Evolutionary conservation across 1,284 basidiomycete species (phyloP).

Genomic region (Ustilago curta): DNA sequence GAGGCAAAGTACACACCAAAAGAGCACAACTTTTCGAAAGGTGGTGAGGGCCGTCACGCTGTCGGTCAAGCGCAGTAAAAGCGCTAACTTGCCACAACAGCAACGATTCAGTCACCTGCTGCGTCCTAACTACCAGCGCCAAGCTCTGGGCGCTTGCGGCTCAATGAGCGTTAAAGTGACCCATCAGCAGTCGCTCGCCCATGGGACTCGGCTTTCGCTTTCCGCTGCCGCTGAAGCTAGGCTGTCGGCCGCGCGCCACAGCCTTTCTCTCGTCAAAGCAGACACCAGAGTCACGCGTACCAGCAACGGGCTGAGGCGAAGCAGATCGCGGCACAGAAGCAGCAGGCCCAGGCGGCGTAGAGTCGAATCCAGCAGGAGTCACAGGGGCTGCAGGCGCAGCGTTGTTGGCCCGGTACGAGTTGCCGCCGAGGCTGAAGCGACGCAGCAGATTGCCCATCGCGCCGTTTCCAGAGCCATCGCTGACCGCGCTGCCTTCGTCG

Average conservation of each 20-base stretch:
- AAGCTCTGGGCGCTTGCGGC: neutral
- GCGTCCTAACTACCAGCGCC: neutral
- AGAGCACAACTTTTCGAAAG: no score
- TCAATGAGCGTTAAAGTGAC: slow-evolving; percentile 60
- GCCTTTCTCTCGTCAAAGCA: slow-evolving; percentile 24
- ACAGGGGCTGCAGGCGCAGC: slow-evolving; percentile 14
- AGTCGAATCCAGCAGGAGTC: slow-evolving; percentile 24
- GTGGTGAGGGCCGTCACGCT: neutral
- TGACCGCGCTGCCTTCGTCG: slow-evolving; percentile 31
- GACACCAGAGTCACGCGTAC: slow-evolving; percentile 37
- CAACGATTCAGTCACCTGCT: neutral
- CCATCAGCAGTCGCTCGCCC: slow-evolving; percentile 65
- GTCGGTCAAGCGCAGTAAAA: neutral
- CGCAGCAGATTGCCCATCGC: slow-evolving; percentile 57
- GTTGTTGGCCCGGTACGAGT: slow-evolving; percentile 31
- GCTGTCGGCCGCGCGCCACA: slow-evolving; percentile 38
- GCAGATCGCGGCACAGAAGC: slow-evolving; percentile 40
- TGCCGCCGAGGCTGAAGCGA: slow-evolving; percentile 53
- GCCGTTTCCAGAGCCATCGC: slow-evolving; percentile 21
- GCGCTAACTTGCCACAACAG: slow-evolving; percentile 1
- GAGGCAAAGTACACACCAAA: no score
- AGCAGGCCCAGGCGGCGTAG: slow-evolving; percentile 16
- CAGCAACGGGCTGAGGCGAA: slow-evolving; percentile 33
- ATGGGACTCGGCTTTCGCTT: slow-evolving; percentile 64
- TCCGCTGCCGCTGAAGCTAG: slow-evolving; percentile 42